Evolutionary conservation across 148 eudicot genomes (phyloP).

Genomic region (Rhododendron ferrugineum): DNA sequence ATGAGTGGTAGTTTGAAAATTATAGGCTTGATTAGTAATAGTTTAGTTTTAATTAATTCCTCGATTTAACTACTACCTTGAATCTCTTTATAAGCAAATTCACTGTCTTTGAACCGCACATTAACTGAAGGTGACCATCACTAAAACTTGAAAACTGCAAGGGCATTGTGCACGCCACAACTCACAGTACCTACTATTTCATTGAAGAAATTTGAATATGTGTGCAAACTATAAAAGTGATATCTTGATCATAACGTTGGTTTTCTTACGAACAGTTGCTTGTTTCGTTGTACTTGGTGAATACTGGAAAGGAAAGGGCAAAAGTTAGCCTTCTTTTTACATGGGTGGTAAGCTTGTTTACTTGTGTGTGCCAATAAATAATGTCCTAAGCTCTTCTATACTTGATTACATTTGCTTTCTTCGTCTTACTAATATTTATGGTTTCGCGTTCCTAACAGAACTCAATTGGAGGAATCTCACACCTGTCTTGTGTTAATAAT

Average conservation of each 20-base stretch:
- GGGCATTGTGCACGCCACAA: not conserved
- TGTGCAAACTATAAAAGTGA: not conserved
- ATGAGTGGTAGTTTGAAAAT: not conserved
- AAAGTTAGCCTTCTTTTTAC: constrained; percentile 92
- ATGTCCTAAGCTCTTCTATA: not conserved
- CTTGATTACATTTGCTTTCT: constrained; percentile 4
- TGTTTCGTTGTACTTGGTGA: constrained; percentile 62
- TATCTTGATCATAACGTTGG: not conserved
- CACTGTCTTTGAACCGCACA: not conserved
- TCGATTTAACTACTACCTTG: not conserved
- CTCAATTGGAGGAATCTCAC: constrained; percentile 89
- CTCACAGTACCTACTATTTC: not conserved
- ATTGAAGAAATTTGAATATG: not conserved
- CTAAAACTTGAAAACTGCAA: not conserved
- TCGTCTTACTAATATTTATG: not conserved
- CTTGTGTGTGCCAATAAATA: not conserved
- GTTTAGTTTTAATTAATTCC: not conserved
- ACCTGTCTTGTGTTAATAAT: constrained; percentile 35
- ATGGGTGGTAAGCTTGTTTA: constrained; percentile 80
- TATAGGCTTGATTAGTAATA: not conserved
- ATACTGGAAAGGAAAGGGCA: constrained; percentile 94
- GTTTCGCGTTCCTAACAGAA: constrained; percentile 45
- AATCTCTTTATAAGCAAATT: not conserved
- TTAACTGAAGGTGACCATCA: not conserved
- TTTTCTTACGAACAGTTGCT: not conserved